Evolutionary conservation across 2,329 filamentous ascomycete species (phyloP).

Genomic region (Leptographium galeiforme): DNA sequence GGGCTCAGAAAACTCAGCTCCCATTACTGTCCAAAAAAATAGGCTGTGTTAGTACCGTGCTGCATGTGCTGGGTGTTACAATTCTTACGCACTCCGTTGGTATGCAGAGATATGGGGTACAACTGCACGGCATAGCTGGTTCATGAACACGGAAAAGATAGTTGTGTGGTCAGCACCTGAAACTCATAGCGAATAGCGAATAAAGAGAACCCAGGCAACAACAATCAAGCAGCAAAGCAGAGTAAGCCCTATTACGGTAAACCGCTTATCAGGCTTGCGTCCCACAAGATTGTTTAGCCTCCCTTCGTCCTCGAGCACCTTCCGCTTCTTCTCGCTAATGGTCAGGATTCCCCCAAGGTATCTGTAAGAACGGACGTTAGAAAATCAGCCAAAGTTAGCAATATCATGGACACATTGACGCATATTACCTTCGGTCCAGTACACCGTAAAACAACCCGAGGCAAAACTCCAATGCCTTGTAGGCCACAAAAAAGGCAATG

Average conservation of each 20-base stretch:
- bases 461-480: slow-evolving; percentile 16
- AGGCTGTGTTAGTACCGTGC: too few relatives aligned
- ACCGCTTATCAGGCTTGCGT: slow-evolving; percentile 7
- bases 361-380: background rate
- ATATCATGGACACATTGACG: too few relatives aligned
- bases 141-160: too few relatives aligned
- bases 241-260: slow-evolving; percentile 4
- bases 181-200: slow-evolving; percentile 7
- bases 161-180: too few relatives aligned
- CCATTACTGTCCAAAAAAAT: too few relatives aligned
- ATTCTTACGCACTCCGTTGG: too few relatives aligned
- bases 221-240: slow-evolving; percentile 9
- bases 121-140: too few relatives aligned
- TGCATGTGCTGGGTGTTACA: too few relatives aligned
- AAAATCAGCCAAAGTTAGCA: background rate
- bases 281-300: slow-evolving; percentile 9
- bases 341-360: slow-evolving; percentile 10
- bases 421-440: slow-evolving; percentile 4
- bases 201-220: slow-evolving; percentile 14
- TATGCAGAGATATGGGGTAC: too few relatives aligned
- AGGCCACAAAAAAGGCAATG: slow-evolving; percentile 14
- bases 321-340: slow-evolving; percentile 12
- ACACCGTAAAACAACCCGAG: slow-evolving; percentile 15
- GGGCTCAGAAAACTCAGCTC: too few relatives aligned
- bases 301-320: slow-evolving; percentile 7